Evolutionary conservation across 257 asterid genomes (phyloP).

Genomic region (Scutellaria baicalensis): DNA sequence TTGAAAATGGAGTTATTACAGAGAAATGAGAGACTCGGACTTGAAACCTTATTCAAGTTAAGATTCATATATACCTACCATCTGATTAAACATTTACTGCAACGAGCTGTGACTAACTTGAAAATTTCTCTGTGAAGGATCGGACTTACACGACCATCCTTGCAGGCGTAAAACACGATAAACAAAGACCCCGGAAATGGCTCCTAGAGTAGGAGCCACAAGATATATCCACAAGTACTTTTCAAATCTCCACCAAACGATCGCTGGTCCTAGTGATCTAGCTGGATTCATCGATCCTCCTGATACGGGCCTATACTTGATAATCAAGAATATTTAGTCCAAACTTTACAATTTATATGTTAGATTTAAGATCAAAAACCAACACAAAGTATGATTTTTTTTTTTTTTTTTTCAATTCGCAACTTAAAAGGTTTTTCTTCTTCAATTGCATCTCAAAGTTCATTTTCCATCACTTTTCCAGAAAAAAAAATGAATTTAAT

Average conservation of each 20-base stretch:
- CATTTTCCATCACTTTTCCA: no score
- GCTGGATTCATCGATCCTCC: conserved; percentile 99
- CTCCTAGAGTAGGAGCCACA: conserved; percentile 70
- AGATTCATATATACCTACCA: not conserved
- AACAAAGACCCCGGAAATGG: conserved; percentile 48
- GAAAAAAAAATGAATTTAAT: no score
- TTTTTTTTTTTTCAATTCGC: no score
- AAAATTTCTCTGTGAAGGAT: not conserved
- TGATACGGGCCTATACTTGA: conserved; percentile 59
- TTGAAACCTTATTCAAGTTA: not conserved
- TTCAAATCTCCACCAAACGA: conserved; percentile 60
- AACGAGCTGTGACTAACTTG: conserved; percentile 15
- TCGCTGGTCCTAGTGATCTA: conserved; percentile 88
- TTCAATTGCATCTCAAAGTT: no score
- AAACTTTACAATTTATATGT: not conserved
- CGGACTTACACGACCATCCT: conserved; percentile 64
- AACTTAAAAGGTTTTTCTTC: no score
- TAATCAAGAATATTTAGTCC: not conserved
- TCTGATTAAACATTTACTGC: conserved; percentile 16
- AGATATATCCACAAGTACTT: conserved; percentile 71
- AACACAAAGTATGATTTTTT: no score
- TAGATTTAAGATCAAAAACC: no score
- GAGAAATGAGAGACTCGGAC: no score
- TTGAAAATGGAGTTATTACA: no score
- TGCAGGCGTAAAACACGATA: conserved; percentile 62